phyloP scores from a whole-genome alignment of 176 grass and related monocot genomes.

The Chrysopogon serrulatus region DNA sequence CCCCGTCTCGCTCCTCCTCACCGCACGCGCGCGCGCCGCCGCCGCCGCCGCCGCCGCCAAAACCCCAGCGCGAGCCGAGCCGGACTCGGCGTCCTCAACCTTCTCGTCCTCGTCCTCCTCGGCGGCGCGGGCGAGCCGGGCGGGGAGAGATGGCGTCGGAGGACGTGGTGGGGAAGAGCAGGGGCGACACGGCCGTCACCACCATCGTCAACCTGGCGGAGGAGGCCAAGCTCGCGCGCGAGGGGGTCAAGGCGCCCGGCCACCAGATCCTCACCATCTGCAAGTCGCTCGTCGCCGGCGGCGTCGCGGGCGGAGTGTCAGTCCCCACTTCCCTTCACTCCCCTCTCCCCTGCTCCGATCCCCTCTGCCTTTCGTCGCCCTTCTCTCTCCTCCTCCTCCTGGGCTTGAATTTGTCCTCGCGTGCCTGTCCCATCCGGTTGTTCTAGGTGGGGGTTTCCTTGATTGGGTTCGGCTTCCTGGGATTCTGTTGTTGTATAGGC shows the following conservation, averaged over 20 bases:
- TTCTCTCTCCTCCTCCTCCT: not conserved
- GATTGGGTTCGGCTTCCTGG: not conserved
- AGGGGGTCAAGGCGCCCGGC: constrained; percentile 82
- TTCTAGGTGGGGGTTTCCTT: not conserved
- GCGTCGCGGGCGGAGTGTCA: constrained; percentile 93
- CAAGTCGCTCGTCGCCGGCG: constrained; percentile 95
- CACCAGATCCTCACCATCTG: constrained; percentile 71
- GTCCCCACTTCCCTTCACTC: not conserved
- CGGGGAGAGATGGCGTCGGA: constrained; percentile 75
- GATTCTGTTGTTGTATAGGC: not conserved
- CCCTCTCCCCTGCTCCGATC: not conserved
- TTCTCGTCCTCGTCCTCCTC: not conserved
- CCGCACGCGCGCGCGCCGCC: not conserved
- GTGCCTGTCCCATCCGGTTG: not conserved
- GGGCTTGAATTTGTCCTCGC: not conserved
- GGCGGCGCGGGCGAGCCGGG: constrained; percentile 23
- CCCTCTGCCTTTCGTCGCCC: not conserved
- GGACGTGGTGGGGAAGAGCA: constrained; percentile 98
- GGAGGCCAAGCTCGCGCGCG: constrained; percentile 95
- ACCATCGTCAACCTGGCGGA: constrained; percentile 95
- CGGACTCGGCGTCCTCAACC: not conserved
- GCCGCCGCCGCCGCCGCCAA: constrained; percentile 24
- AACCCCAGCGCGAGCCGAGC: not conserved
- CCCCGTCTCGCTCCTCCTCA: not conserved
- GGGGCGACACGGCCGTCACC: constrained; percentile 83